phyloP scores from a whole-genome alignment of 805 yeast genomes.

The Metschnikowia bowlesiae region DNA sequence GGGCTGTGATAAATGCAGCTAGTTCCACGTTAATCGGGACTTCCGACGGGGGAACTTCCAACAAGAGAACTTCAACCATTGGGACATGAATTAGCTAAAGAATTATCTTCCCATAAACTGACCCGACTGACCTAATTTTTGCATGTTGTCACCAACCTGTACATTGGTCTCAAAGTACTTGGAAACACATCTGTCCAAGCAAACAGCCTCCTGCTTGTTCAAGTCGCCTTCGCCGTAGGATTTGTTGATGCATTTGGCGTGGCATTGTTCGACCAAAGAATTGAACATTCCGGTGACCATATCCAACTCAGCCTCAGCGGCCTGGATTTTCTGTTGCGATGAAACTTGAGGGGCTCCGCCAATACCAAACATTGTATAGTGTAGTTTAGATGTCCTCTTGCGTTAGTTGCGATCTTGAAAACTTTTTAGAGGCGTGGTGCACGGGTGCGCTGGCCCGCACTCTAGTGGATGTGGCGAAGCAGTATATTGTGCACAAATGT shows the following conservation, averaged over 20 bases:
- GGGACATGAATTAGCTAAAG: no score
- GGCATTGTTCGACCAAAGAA: conserved; percentile 82
- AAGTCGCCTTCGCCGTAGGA: conserved; percentile 69
- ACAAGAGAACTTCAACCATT: no score
- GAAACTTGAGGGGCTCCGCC: conserved; percentile 69
- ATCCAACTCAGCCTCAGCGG: conserved; percentile 96
- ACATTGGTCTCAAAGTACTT: conserved; percentile 93
- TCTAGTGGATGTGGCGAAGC: not conserved
- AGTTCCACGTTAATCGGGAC: not conserved
- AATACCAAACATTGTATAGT: conserved; percentile 59
- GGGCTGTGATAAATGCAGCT: not conserved
- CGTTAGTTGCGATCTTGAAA: conserved; percentile 8
- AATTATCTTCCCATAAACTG: conserved; percentile 42
- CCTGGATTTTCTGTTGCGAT: conserved; percentile 72
- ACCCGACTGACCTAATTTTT: conserved; percentile 43
- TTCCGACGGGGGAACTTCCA: no score
- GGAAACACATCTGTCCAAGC: conserved; percentile 93
- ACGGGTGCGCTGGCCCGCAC: conserved; percentile 8
- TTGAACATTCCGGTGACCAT: conserved; percentile 98
- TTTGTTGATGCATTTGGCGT: conserved; percentile 72
- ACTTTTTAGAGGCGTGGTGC: conserved; percentile 10
- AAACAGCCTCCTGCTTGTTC: conserved; percentile 73
- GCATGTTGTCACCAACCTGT: conserved; percentile 80
- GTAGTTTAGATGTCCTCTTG: not conserved
- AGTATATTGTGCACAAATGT: not conserved